Percentiles rank a stretch among this genome's conserved stretches.
Conservation (phyloP, 306 rosid species). For the Macrotyloma uniflorum region DNA sequence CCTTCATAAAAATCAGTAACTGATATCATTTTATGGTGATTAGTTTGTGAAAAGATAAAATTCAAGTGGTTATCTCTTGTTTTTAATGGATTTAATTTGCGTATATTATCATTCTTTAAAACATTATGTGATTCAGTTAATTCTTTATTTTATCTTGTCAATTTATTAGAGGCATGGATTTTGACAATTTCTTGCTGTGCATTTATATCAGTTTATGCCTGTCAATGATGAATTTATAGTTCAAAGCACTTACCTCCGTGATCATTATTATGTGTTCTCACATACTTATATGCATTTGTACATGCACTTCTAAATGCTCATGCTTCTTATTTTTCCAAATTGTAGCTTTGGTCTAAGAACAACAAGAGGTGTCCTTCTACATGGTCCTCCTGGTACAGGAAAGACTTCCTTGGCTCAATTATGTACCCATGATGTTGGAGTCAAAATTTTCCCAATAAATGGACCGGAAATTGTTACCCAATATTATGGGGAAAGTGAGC, state of each 20-base stretch:
- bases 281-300: conserved; percentile 22
- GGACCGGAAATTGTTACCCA: conserved; percentile 84
- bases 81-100: conserved; percentile 15
- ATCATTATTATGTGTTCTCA: conserved; percentile 3
- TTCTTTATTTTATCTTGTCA: conserved; percentile 21
- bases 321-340: conserved; percentile 32
- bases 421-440: conserved; percentile 76
- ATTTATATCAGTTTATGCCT: conserved; percentile 13
- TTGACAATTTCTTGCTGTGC: neutral
- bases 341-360: conserved; percentile 78
- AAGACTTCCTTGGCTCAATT: conserved; percentile 80
- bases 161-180: neutral
- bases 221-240: conserved; percentile 28
- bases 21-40: neutral
- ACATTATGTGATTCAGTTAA: conserved; percentile 22
- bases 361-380: conserved; percentile 92
- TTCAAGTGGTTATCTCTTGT: conserved; percentile 4
- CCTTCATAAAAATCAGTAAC: neutral
- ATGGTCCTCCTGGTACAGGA: conserved; percentile 97
- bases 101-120: neutral
- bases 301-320: conserved; percentile 31
- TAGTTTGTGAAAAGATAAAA: neutral
- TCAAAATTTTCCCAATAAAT: conserved; percentile 69
- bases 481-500: conserved; percentile 88
- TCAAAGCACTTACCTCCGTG: conserved; percentile 16